Evolutionary conservation across 2,329 filamentous ascomycete species (phyloP), one percentile per base, ranked within the genome.

Genomic region (Fusarium caatingaense): DNA sequence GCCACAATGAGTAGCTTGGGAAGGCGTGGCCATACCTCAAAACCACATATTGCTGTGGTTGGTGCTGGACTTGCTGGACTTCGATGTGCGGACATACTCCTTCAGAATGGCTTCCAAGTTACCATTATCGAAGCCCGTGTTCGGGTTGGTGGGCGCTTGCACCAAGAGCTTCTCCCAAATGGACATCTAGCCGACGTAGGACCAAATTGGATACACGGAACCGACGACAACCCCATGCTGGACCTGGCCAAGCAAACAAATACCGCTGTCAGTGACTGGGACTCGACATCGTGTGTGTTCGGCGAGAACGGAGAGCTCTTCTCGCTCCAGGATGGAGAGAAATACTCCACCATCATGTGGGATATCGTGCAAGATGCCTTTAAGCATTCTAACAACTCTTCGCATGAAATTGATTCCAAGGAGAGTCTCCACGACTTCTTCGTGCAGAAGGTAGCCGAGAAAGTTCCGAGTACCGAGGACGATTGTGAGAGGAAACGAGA

Each of bases 201-300:
- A 1, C 90, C 91, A n/a, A 94, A 93, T 73, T 94, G 91, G 91
- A 92, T 94, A 54, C 91, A 94, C 64, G 91, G 92, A 34, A 92
- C 90, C 8, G 82, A 87, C 1, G 84, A 89, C 66, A 94, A 93
- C 74, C 90, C 91, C 0, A 91, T 93, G 18, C 78, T 91, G 41
- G 87, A 91, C 45, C 81, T 93, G 20, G 91, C 90, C 15, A 86
- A 85, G 69, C 81, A 87, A 66, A 92, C 90, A 0, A 80, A 83
- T 2, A 92, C 87, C 0, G 73, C 77, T 0, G 76, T 83, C 3
- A 81, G 82, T 15, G 80, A 76, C 58, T 84, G 83, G 80, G 87
- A 90, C 48, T 83, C 83, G 9, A 81, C 81, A 7, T 85, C 88
- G 25, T 82, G 85, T 32, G 79, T 90, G 1, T 87, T 89, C 62